Base-by-base conservation (phyloP, 352 stramenopile genomes). In the Globisporangium cylindrosporum region DNA sequence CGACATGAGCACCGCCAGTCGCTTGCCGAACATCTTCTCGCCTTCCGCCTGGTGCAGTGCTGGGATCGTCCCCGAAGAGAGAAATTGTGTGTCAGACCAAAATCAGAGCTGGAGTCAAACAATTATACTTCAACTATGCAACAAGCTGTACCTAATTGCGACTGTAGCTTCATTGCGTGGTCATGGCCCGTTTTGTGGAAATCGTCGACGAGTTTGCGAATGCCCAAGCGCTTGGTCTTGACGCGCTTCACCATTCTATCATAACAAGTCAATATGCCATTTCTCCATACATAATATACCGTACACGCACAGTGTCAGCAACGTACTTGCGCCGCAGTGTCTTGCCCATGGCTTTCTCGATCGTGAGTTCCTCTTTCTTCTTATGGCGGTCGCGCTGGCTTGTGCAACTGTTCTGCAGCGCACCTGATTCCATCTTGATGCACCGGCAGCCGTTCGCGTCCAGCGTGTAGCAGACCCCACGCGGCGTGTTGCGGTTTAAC, bases 391-490 rank as follows among this genome's bases (percentile, higher is more conserved):
- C 24, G 27, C 18, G 20, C 34, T 48, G 38, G 55, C 14, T 27
- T 8, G 64, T 54, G 1, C 72, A 69, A 18, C 64, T 66, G 34
- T 34, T 48, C 3, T 67, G 67, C 43, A 64, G 20, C 14, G 38
- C 48, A 18, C 70, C 74, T 1, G 81, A 86, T 55, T 89, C 75
- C 78, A 91, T 91, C 56, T 94, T 94, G 70, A 91, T 90, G 18
- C 75, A 72, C 1, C 86, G 81, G 20, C 82, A 90, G 2, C 86
- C 86, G 53, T 77, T 77, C 0, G 73, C 64, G 48, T 91, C 81
- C 6, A 92, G 60, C 25, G 82, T 92, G 59, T 94, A 94, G 72
- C 86, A 94, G 5, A 94, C 84, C 1, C 86, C 86, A 27, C 79
- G 74, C 2, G 81, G 81, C 0, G 64, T 84, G 1, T 69, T 59